These are phyloP conservation scores for Yamadazyma laniorum DNA, from an alignment of 805 yeast species.

Conservation along the genomic window DNA sequence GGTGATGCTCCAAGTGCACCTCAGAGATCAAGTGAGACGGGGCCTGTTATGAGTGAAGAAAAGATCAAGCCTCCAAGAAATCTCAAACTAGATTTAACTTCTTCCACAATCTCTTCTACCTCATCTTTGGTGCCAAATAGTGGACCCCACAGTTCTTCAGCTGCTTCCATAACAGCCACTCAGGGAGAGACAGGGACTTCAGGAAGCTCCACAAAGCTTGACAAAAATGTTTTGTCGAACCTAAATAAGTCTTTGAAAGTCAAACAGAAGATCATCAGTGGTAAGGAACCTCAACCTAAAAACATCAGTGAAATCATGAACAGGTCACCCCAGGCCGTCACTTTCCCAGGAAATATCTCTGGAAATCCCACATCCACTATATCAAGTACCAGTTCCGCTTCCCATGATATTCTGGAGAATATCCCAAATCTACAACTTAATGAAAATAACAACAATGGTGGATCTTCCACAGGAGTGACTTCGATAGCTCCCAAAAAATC, in stretches of 20 bases:
- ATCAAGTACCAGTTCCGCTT: neutral
- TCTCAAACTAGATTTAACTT: conserved; percentile 1
- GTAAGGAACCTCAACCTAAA: conserved; percentile 37
- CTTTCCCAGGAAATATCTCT: conserved; percentile 14
- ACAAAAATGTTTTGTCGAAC: conserved; percentile 35
- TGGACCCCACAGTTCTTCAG: no score
- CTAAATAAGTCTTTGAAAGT: conserved; percentile 43
- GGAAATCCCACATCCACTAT: conserved; percentile 3
- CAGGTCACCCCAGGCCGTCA: conserved; percentile 30
- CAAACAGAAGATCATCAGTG: conserved; percentile 38
- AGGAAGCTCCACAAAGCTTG: conserved; percentile 14
- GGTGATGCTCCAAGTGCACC: no score
- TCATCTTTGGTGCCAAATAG: neutral
- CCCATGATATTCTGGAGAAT: conserved; percentile 12
- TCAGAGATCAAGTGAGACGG: no score
- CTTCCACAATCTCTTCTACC: neutral
- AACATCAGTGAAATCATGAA: conserved; percentile 37
- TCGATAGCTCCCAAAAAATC: conserved; percentile 11
- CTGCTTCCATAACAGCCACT: no score
- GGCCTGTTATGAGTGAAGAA: no score
- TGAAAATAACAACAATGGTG: conserved; percentile 3
- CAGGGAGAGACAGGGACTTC: neutral
- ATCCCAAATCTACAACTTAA: conserved; percentile 14
- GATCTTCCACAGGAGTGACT: neutral
- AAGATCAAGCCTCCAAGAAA: conserved; percentile 1